Conservation (phyloP, 257 asterid species). For the Mentha longifolia region DNA sequence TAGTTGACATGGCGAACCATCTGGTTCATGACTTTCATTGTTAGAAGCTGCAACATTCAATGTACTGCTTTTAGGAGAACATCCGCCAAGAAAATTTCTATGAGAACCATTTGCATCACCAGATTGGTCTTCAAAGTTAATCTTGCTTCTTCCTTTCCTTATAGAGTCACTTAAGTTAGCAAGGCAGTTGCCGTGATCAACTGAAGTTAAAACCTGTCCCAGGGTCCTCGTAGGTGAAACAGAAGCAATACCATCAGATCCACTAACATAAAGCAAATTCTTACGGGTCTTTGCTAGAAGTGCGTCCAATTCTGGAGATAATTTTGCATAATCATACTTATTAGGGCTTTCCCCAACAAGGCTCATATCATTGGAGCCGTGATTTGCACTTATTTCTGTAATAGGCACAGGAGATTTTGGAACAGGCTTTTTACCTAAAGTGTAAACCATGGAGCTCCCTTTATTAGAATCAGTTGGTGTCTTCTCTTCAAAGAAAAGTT, state of each 20-base stretch:
- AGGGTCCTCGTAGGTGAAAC: slow-evolving; percentile 41
- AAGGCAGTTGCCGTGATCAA: slow-evolving; percentile 40
- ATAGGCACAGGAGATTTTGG: slow-evolving; percentile 40
- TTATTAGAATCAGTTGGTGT: slow-evolving; percentile 53
- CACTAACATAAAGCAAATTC: slow-evolving; percentile 40
- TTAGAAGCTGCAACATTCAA: slow-evolving; percentile 39
- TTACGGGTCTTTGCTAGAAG: slow-evolving; percentile 63
- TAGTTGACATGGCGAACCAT: slow-evolving; percentile 46
- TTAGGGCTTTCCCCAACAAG: slow-evolving; percentile 65
- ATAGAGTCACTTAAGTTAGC: slow-evolving; percentile 31
- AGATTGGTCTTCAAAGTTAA: slow-evolving; percentile 40
- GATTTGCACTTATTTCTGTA: slow-evolving; percentile 49
- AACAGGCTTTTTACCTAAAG: slow-evolving; percentile 50
- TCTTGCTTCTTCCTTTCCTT: slow-evolving; percentile 33
- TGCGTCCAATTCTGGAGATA: slow-evolving; percentile 72
- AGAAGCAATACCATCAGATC: slow-evolving; percentile 46
- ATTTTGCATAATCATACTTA: slow-evolving; percentile 69
- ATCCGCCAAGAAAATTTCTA: slow-evolving; percentile 26
- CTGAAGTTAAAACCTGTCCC: slow-evolving; percentile 33
- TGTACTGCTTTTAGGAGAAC: slow-evolving; percentile 37
- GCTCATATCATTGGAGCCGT: slow-evolving; percentile 86
- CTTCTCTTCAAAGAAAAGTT: slow-evolving; percentile 71
- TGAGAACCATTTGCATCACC: slow-evolving; percentile 43
- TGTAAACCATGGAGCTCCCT: slow-evolving; percentile 70
- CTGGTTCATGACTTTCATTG: slow-evolving; percentile 40